Evolutionary conservation across 345 rosid genomes (phyloP), one percentile per base, ranked within the genome.

Genomic region (Ceriops zippeliana): DNA sequence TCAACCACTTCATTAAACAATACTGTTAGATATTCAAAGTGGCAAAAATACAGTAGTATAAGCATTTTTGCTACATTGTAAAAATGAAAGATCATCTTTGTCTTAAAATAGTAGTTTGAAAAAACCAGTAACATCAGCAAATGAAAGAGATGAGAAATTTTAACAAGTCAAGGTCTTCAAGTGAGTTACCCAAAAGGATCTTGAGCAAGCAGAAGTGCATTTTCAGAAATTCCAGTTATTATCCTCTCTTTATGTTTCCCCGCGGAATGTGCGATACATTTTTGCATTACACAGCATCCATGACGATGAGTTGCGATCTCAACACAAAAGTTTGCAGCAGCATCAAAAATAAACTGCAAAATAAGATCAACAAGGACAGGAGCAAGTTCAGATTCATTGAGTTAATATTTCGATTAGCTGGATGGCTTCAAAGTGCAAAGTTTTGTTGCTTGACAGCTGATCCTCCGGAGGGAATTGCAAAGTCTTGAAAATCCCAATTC

Each of bases 221-320:
- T 74, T 65, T 65, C 81, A 20, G 84, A 79, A 67, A 90, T 79
- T 81, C 81, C 88, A 47, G 70, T 52, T 1, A 86, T 72, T 38
- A 90, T 76, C 69, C 78, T 82, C 28, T 87, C 87, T 59, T 74
- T 81, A 67, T 72, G 82, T 54, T 32, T 77, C 62, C 87, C 89
- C 32, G 15, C 62, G 61, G 89, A 80, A 77, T 82, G 80, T 70
- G 78, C 80, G 73, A 90, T 71, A 72, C 96, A 87, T 34, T 83
- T 70, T 52, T 90, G 92, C 84, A 86, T 75, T 31, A 90, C 92
- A 69, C 92, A 87, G 65, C 93, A 90, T 35, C 96, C 92, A 62
- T 87, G 88, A 10, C 85, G 83, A 80, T 90, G 96, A 53, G 86
- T 82, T 42, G 90, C 96, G 53, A 90, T 87, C 68, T 85, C 84